Base-by-base conservation (phyloP, 2,329 filamentous ascomycete species). In the Fusarium vanettenii region DNA sequence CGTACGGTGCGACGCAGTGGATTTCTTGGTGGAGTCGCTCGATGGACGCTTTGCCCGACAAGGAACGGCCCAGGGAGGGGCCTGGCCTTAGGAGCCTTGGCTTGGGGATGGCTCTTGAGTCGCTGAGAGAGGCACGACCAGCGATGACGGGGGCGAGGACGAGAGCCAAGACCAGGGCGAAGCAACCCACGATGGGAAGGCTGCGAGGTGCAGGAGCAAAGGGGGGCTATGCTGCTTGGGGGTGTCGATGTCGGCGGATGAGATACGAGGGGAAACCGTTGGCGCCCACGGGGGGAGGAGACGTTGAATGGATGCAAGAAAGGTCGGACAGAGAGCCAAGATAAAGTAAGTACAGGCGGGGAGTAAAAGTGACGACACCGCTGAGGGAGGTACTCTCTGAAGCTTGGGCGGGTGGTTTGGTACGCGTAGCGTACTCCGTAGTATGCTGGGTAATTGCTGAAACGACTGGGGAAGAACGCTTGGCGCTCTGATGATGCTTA, bases 31-130 rank as follows among this genome's bases (percentile, higher is more conserved):
- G 76, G 74, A 74, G 70, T 72, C 62, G 67, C 52, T 69, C 62
- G 67, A 45, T 45, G 43, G 43, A 72, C 75, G 72, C 76, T 78
- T 78, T 77, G 41, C 76, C 76, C 68, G 68, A 78, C 70, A 61
- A 57, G 72, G 72, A 70, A 73, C 72, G 69, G 35, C 43, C 43
- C 31, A 60, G 69, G 66, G 71, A 67, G 71, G 71, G 68, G 25
- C 45, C 39, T 43, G n/a, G 37, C 63, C 57, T 39, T 60, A 22
- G 43, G 43, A 45, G 52, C 70, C 71, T 67, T 71, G 67, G 60
- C 59, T 71, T 67, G 52, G 22, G 22, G 57, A 67, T 71, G 68
- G 60, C 43, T 69, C 50, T 50, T 62, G 52, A 61, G 60, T 64
- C 55, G 57, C 35, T 16, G 39, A 64, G 52, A 67, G 52, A 62